phyloP scores from a whole-genome alignment of 2,329 filamentous ascomycete genomes.

The Sodiomyces alkalinus region DNA sequence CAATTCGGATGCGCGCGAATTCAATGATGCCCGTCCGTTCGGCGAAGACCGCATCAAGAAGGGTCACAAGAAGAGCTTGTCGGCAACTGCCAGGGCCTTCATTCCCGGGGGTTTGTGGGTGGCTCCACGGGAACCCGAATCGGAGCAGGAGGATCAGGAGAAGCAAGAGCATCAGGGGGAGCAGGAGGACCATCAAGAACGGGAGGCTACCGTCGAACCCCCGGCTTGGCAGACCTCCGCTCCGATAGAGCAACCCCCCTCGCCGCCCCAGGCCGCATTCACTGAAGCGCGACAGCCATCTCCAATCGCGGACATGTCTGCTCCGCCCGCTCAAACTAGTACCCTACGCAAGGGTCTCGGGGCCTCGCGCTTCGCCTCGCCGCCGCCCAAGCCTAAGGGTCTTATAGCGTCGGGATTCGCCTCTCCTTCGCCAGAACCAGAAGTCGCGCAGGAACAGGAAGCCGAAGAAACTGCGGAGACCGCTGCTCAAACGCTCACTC shows the following conservation, averaged over 20 bases:
- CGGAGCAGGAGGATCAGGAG: conserved; percentile 9
- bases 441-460: conserved; percentile 13
- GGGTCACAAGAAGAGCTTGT: conserved; percentile 42
- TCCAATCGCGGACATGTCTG: too few relatives aligned
- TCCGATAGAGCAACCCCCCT: not conserved
- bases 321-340: too few relatives aligned
- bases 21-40: conserved; percentile 36
- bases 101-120: conserved; percentile 24
- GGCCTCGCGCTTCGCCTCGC: conserved; percentile 33
- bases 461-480: conserved; percentile 13
- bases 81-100: conserved; percentile 58
- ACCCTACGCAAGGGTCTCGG: conserved; percentile 22
- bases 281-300: too few relatives aligned
- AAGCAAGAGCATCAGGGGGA: conserved; percentile 8
- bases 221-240: not conserved
- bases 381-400: conserved; percentile 25
- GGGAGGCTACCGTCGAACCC: conserved; percentile 8
- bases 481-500: too few relatives aligned
- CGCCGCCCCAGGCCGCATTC: too few relatives aligned
- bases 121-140: conserved; percentile 4
- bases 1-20: conserved; percentile 29
- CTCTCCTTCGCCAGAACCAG: conserved; percentile 20
- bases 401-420: conserved; percentile 30
- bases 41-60: conserved; percentile 27
- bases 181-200: conserved; percentile 9